These are phyloP conservation scores for Mercurialis annua DNA, from an alignment of 345 rosid genomes.

Conservation along the genomic window DNA sequence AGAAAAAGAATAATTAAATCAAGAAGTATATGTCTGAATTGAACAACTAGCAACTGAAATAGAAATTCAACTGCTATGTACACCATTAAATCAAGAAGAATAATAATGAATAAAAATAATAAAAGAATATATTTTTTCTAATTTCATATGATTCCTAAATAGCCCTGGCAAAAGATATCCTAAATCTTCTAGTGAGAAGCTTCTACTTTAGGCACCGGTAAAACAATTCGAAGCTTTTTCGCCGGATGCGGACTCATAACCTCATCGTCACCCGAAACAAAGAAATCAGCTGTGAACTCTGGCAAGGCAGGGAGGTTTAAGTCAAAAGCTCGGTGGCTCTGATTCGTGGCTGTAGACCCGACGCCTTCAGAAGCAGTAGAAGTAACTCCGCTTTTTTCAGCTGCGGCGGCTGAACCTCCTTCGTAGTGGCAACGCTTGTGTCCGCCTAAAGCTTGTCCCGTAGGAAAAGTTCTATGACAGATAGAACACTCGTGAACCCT, in stretches of 20 bases:
- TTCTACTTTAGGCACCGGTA: constrained; percentile 7
- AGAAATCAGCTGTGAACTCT: constrained; percentile 17
- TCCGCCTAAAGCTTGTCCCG: constrained; percentile 54
- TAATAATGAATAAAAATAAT: background rate
- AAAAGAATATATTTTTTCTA: background rate
- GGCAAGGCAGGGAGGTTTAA: constrained; percentile 35
- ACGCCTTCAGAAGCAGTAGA: constrained; percentile 20
- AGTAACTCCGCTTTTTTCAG: constrained; percentile 21
- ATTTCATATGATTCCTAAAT: background rate
- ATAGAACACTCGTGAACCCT: constrained; percentile 28
- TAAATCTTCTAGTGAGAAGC: background rate
- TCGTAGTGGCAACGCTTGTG: constrained; percentile 40
- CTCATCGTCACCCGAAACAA: constrained; percentile 28
- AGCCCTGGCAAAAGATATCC: too few relatives aligned
- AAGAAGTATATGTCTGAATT: constrained; percentile 10
- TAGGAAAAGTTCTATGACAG: constrained; percentile 24
- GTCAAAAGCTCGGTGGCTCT: constrained; percentile 18
- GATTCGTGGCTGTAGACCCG: constrained; percentile 21
- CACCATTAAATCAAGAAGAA: background rate
- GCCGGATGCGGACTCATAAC: constrained; percentile 32
- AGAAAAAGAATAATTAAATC: too few relatives aligned
- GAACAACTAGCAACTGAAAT: constrained; percentile 6
- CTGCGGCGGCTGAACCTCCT: constrained; percentile 17
- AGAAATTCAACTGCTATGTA: constrained; percentile 11
- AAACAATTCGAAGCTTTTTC: constrained; percentile 20